Evolutionary conservation across 176 grass and related monocot genomes (phyloP).

Genomic region (Carex myosuroides): DNA sequence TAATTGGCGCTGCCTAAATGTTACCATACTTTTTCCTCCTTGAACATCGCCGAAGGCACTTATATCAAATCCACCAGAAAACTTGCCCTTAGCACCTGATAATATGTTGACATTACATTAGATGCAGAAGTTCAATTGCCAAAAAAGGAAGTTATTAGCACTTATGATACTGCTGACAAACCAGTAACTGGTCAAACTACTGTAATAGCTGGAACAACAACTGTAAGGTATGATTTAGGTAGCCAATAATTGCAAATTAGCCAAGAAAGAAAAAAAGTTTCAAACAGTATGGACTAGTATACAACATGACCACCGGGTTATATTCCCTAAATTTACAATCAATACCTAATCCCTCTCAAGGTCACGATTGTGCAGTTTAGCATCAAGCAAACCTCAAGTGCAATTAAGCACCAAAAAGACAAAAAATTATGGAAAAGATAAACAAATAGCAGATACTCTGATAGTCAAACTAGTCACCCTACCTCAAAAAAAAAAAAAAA

Average conservation of each 20-base stretch:
- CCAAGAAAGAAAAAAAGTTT: not conserved
- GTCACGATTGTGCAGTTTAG: not conserved
- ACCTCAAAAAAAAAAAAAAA: too few species aligned
- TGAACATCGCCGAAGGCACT: conserved; percentile 57
- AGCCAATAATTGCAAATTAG: not conserved
- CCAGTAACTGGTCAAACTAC: not conserved
- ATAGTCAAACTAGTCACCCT: not conserved
- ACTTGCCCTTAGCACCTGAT: conserved; percentile 62
- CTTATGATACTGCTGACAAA: not conserved
- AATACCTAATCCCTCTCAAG: not conserved
- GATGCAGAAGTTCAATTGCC: not conserved
- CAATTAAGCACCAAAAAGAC: not conserved
- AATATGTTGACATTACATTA: conserved; percentile 18
- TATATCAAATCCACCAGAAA: conserved; percentile 94
- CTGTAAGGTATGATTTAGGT: not conserved
- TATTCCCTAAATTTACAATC: not conserved
- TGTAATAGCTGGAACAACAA: not conserved
- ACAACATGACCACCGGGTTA: not conserved
- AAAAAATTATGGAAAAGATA: not conserved
- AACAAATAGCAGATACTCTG: not conserved
- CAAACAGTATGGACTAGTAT: not conserved
- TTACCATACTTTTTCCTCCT: conserved; percentile 45
- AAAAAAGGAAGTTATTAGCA: not conserved
- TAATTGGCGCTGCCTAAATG: not conserved
- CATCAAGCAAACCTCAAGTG: not conserved